Evolutionary conservation across 2,329 filamentous ascomycete species (phyloP), one percentile per base, ranked within the genome.

Genomic region (Plenodomus tracheiphilus): DNA sequence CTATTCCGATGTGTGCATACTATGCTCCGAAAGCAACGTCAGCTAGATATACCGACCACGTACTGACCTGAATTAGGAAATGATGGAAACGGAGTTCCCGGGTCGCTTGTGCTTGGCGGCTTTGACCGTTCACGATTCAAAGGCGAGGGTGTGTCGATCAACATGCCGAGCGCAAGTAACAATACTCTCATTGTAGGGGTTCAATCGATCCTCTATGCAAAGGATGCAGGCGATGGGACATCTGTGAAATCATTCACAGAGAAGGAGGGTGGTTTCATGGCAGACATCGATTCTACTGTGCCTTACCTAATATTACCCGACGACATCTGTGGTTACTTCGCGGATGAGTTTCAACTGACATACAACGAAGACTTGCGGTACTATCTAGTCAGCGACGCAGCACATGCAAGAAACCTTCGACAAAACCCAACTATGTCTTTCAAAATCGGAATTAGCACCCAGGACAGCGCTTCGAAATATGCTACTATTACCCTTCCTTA

Each of bases 91-190:
- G 69, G 67, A 21, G 54, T 56, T 17, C 43, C 46, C 2, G 71
- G 63, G 17, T 74, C 56, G 35, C 61, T 76, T 4, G 66, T 73
- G 0, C 56, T 77, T 1, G 75, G 75, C 11, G 75, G 75, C 5
- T 77, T 72, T 43, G 75, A 78, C 46, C 48, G 58, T 22, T 61
- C 69, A 0, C 65, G 73, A 9, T 53, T 71, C 11, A 56, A 50
- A n/a, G 46, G 58, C 9, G 43, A 50, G 13, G 51, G 65, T 2
- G 51, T 49, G 1, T 59, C 49, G 7, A 55, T 66, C 17, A 7
- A 16, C 2, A 61, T 71, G 49, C 55, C 59, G 0, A 60, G 43
- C 38, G 40, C 50, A 7, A 39, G 46, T 8, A 62, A 68, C 43
- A 61, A 51, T 16, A 58, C 56, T 2, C 54, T 71, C 2, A 30